phyloP scores from a whole-genome alignment of 31 red algal species.

The Odonthalia washingtoniensis region DNA sequence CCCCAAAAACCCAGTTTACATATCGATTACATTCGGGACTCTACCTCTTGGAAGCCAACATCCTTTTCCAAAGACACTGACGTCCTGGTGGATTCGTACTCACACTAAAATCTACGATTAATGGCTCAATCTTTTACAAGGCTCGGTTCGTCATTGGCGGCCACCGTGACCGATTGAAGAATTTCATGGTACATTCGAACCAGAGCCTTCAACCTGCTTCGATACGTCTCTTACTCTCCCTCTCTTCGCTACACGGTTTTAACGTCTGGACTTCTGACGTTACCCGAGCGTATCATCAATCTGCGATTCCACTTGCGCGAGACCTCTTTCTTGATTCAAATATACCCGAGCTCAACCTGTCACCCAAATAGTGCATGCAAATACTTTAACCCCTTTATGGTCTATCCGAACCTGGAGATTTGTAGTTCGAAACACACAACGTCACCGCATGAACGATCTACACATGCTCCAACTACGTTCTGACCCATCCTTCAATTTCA shows the following conservation, averaged over 20 bases:
- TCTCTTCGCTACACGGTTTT: constrained; percentile 2
- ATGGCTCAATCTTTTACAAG: no score
- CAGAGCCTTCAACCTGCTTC: no score
- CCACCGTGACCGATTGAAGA: no score
- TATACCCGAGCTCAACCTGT: constrained; percentile 36
- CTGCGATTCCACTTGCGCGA: not conserved
- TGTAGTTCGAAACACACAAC: not conserved
- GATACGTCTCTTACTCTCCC: constrained; percentile 11
- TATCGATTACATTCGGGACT: no score
- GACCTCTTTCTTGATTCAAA: constrained; percentile 6
- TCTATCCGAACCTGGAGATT: constrained; percentile 15
- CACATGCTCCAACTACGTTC: constrained; percentile 18
- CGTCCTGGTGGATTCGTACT: no score
- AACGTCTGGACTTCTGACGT: constrained; percentile 32
- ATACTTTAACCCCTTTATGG: constrained; percentile 29
- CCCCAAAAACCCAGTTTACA: no score
- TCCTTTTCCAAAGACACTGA: no score
- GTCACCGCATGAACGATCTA: not conserved
- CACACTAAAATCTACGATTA: no score
- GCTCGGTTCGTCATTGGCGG: no score
- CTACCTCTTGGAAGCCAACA: no score
- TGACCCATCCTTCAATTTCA: constrained; percentile 4
- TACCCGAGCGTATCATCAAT: constrained; percentile 1
- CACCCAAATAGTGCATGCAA: constrained; percentile 14
- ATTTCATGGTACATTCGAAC: no score